Base-by-base conservation (phyloP, 2,329 filamentous ascomycete species). In the Coniochaeta sp. region DNA sequence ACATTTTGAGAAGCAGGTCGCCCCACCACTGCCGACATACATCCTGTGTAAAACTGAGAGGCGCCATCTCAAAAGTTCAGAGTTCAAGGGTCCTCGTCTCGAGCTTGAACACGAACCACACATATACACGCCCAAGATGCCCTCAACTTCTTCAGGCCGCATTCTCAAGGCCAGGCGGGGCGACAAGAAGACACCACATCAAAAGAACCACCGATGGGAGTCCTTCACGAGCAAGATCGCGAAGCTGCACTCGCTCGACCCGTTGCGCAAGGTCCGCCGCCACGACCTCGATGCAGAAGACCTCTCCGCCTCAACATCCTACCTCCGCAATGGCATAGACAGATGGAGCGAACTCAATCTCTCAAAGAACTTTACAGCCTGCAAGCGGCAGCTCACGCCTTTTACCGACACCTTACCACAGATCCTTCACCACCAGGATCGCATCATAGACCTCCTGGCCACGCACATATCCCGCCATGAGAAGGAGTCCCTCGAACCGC, bases 321-420 rank as follows among this genome's bases (percentile, higher is more conserved):
- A 96, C 75, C 92, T 99, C 67, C 85, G 87, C 67, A 87, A 86
- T 54, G 87, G 91, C 1, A 79, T 98, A 64, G 86, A 92, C 64
- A 90, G 90, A 82, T 99, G 95, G 95, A 79, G 83, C 59, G 95
- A 98, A 68, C 84, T 96, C 73, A 98, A 98, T 75, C 80, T 97
- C 64, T 92, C 93, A 17, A 87, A 89, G 64, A 84, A 81, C 38
- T 99, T 96, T 70, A 85, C 85, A 57, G 78, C 81, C 47, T 98
- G 99, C 75, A 83, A 87, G 66, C 85, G 87, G 64, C 85, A 90
- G 71, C 86, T 91, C 55, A 80, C 84, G 66, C 87, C 90, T 59
- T 81, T 96, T 59, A 93, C 87, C 78, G 93, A 98, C 73, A 97
- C 88, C 70, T 82, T 99, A 50, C 88, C 93, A 24, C 91, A 97